These are phyloP conservation scores for Trichophyton rubrum DNA, from an alignment of 2,329 filamentous ascomycete species.

Conservation along the genomic window DNA sequence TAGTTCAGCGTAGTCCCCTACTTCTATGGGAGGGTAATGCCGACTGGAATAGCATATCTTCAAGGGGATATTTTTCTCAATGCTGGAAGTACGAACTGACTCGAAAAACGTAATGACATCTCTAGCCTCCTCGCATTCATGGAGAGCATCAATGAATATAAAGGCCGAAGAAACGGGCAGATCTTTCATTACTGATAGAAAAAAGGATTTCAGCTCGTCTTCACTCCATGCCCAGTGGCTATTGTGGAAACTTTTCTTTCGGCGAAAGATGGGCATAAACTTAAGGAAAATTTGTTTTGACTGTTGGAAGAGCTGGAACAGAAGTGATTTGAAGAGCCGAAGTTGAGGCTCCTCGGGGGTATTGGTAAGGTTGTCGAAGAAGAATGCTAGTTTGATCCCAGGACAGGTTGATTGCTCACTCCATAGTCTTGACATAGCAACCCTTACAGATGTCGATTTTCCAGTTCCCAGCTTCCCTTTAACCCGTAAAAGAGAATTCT, in stretches of 20 bases:
- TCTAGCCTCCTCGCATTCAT: conserved; percentile 29
- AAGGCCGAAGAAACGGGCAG: conserved; percentile 11
- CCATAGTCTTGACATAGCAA: not conserved
- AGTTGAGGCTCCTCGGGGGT: conserved; percentile 16
- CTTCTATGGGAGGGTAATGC: conserved; percentile 33
- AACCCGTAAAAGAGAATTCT: conserved; percentile 29
- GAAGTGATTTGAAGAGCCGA: conserved; percentile 21
- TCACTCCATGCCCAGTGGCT: not conserved
- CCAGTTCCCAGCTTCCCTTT: not conserved
- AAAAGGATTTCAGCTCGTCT: conserved; percentile 14
- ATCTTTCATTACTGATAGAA: conserved; percentile 12
- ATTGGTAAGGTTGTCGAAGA: conserved; percentile 20
- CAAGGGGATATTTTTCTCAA: not conserved
- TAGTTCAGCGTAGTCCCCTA: conserved; percentile 22
- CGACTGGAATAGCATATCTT: conserved; percentile 32
- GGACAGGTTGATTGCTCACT: not conserved
- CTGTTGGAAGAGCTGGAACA: conserved; percentile 18
- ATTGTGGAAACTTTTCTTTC: conserved; percentile 2
- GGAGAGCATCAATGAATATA: conserved; percentile 33
- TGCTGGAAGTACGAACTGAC: conserved; percentile 12
- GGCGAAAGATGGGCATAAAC: conserved; percentile 14
- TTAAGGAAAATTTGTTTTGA: conserved; percentile 9
- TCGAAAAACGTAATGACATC: conserved; percentile 7
- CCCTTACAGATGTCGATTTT: not conserved
- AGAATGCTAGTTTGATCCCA: conserved; percentile 29